Evolutionary conservation across 768 basidiomycete genomes (phyloP).

Genomic region (Boletus rubropictus): DNA sequence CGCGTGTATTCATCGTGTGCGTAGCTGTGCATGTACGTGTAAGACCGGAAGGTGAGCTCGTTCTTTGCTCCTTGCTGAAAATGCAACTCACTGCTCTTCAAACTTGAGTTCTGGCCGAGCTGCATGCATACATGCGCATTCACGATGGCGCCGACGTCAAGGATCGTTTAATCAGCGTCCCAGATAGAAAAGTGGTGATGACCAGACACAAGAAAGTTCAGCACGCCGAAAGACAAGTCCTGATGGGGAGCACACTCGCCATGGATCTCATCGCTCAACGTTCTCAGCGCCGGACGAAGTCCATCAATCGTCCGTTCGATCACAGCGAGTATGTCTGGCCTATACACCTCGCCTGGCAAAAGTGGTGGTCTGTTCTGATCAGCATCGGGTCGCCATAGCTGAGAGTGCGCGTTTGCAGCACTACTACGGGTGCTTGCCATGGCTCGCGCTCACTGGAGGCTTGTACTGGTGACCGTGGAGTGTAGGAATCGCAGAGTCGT

Average conservation of each 20-base stretch:
- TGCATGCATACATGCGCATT: conserved; percentile 21
- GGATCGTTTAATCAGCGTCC: too few species aligned
- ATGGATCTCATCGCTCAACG: conserved; percentile 67
- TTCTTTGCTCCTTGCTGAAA: not conserved
- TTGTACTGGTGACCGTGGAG: not conserved
- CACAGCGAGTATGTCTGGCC: conserved; percentile 54
- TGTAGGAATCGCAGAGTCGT: not conserved
- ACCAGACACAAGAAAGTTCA: not conserved
- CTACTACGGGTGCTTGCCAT: not conserved
- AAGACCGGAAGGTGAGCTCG: too few species aligned
- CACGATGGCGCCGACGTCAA: not conserved
- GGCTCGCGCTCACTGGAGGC: not conserved
- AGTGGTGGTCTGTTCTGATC: conserved; percentile 1
- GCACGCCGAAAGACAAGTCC: not conserved
- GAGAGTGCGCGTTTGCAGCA: not conserved
- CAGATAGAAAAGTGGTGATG: not conserved
- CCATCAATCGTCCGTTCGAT: conserved; percentile 51
- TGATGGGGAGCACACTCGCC: conserved; percentile 32
- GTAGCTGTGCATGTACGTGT: conserved; percentile 23
- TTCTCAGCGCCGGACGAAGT: conserved; percentile 50
- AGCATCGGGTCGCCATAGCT: conserved; percentile 1
- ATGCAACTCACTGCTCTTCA: conserved; percentile 48
- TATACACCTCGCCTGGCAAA: conserved; percentile 35
- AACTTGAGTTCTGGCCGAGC: conserved; percentile 67
- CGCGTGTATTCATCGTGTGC: conserved; percentile 66